Conservation (phyloP, 768 basidiomycete species). For the Agaricus sinodeliciosus region DNA sequence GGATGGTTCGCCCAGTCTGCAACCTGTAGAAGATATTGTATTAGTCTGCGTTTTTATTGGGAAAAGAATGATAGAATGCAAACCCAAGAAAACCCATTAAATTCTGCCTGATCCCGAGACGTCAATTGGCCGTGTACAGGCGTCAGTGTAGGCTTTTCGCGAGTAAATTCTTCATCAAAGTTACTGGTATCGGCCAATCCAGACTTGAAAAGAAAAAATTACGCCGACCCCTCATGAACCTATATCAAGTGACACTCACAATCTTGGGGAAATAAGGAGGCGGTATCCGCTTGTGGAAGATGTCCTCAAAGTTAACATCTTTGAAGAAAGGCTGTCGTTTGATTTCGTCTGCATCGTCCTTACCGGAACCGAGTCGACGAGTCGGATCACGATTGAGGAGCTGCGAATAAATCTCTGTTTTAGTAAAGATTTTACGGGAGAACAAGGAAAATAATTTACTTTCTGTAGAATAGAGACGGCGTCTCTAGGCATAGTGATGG, state of each 20-base stretch:
- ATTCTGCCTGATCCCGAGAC: conserved; percentile 86
- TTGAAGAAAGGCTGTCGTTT: conserved; percentile 98
- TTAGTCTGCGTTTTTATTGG: neutral
- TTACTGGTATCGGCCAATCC: conserved; percentile 86
- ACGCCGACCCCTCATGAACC: neutral
- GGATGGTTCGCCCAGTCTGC: conserved; percentile 58
- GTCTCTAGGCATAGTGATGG: conserved; percentile 98
- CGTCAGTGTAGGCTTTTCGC: conserved; percentile 93
- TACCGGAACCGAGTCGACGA: conserved; percentile 86
- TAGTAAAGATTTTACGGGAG: neutral
- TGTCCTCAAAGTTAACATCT: conserved; percentile 95
- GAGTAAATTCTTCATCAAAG: conserved; percentile 96
- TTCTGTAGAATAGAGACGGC: conserved; percentile 94
- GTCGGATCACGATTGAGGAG: conserved; percentile 87
- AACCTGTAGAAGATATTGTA: conserved; percentile 22
- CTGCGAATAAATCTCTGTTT: conserved; percentile 31
- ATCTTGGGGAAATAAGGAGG: conserved; percentile 97
- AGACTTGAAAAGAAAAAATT: conserved; percentile 38
- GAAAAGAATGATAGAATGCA: neutral
- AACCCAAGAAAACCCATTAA: conserved; percentile 97
- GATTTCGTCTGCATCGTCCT: conserved; percentile 94
- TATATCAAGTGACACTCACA: conserved; percentile 37
- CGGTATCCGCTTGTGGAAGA: conserved; percentile 94
- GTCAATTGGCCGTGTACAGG: conserved; percentile 95
- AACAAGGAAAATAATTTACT: conserved; percentile 33